Evolutionary conservation across 306 rosid species (phyloP), one percentile per base, ranked within the genome.

Genomic region (Lupinus albus): DNA sequence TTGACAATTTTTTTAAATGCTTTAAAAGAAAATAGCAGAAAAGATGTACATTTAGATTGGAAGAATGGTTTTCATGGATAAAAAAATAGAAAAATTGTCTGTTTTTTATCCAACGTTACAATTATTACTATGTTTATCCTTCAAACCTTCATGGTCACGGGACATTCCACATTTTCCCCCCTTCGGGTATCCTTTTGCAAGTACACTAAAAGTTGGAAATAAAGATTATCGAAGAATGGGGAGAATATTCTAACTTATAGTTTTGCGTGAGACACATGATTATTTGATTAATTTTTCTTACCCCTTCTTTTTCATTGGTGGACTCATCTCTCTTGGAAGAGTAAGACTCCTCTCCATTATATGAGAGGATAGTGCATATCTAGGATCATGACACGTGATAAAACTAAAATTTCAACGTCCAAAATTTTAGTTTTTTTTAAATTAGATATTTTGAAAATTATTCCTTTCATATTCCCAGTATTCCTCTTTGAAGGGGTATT

Each of bases 191-290:
- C 16, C 12, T 35, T 54, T 54, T 14, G 61, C 36, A 46, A 46
- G 51, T 13, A 16, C 51, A 46, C 17, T 46, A 46, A 46, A 46
- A 54, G 17, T 28, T 16, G 39, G 61, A 11, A 25, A 25, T 35
- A 25, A 20, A 11, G 51, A 46, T 46, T 2, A 13, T 13, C 12
- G 59, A 53, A 53, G 59, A 54, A 12, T 12, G 61, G 61, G 25
- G 21, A 32, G 45, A 58, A 58, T 33, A 58, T 58, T 57, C 64
- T 32, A 57, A 57, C 15, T 7, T 57, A 32, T 32, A 8, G 18
- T 30, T 56, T 57, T 13, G 41, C 20, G 61, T n/a, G 12, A 14
- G 21, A 13, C 41, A 13, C 41, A 57, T 57, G 32, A 57, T 57
- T 57, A 57, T 57, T 6, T 57, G 63, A 44, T 7, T 32, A 32